Evolutionary conservation across 2,329 filamentous ascomycete species (phyloP), one percentile per base, ranked within the genome.

Genomic region (Aspergillus neotritici): DNA sequence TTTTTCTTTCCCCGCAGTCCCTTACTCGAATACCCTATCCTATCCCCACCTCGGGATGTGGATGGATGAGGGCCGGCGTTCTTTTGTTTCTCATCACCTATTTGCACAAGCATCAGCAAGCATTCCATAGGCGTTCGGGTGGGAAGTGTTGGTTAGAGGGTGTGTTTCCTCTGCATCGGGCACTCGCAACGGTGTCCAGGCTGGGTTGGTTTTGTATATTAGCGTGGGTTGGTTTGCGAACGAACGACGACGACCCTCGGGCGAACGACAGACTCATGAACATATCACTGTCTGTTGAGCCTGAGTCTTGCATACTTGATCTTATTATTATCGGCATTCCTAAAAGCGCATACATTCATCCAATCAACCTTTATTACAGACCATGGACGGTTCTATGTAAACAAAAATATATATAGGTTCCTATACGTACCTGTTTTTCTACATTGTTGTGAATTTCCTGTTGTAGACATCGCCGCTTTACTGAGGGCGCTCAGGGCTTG

Each of bases 151-250:
- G 54, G 55, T 51, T 56, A 58, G 46, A 50, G 38, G 34, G 44
- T 48, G 48, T 47, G 51, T 59, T 52, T 51, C 38, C 48, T 49
- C 47, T 52, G 57, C 57, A 60, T 58, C 43, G 46, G 48, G 52
- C 38, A 43, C 44, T 51, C 43, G 37, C 44, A 38, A 43, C 36
- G 47, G 48, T 47, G 49, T 56, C 50, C 55, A 50, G 44, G 49
- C 34, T 39, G 43, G 21, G 42, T 55, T 43, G 57, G 51, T 62
- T 58, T 56, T 66, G 63, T 65, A 66, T 58, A 63, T 64, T 65
- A 65, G 56, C 60, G 54, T 56, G 48, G 55, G 49, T 53, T 53
- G 48, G 48, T 45, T 42, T 50, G 48, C 43, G 43, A 44, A 48
- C 43, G 44, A 51, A 46, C 46, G 47, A 55, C 40, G 49, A 49